These are phyloP conservation scores for Talaromyces borbonicus DNA, from an alignment of 495 filamentous ascomycete species.

Conservation along the genomic window DNA sequence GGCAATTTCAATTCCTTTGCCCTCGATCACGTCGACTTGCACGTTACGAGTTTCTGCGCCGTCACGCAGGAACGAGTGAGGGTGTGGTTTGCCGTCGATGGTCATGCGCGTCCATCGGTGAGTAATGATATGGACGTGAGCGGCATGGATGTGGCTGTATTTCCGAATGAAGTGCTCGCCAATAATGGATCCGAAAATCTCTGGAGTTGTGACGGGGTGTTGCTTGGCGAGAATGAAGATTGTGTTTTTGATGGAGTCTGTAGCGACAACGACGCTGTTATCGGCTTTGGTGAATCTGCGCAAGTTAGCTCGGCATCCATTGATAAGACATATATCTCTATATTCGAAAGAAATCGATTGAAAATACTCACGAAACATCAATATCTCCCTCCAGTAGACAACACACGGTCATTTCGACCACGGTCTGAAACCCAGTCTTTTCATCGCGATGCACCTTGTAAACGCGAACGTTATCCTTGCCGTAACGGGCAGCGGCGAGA, in stretches of 20 bases:
- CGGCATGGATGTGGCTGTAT: slow-evolving; percentile 77
- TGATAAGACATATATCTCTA: neutral
- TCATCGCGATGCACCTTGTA: slow-evolving; percentile 83
- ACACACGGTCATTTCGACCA: slow-evolving; percentile 92
- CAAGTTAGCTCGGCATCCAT: neutral
- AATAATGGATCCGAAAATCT: slow-evolving; percentile 79
- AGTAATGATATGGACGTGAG: slow-evolving; percentile 68
- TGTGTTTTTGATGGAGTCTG: slow-evolving; percentile 97
- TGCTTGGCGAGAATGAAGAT: slow-evolving; percentile 92
- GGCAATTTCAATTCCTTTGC: slow-evolving; percentile 59
- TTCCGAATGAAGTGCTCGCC: slow-evolving; percentile 79
- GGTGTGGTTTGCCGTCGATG: slow-evolving; percentile 82
- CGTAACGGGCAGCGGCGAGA: slow-evolving; percentile 70
- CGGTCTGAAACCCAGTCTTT: slow-evolving; percentile 64
- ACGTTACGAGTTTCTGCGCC: slow-evolving; percentile 68
- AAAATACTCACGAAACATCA: slow-evolving; percentile 59
- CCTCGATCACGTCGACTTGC: slow-evolving; percentile 39
- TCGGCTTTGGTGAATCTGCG: slow-evolving; percentile 81
- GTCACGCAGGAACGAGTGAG: slow-evolving; percentile 92
- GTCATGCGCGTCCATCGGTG: slow-evolving; percentile 90
- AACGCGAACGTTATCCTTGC: slow-evolving; percentile 97
- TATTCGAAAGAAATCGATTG: neutral
- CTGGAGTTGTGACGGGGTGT: slow-evolving; percentile 83
- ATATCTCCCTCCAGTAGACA: slow-evolving; percentile 85
- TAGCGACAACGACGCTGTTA: slow-evolving; percentile 91